These are phyloP conservation scores for Torrubiellomyces zombiae DNA, from an alignment of 2,329 filamentous ascomycete genomes.

Conservation along the genomic window DNA sequence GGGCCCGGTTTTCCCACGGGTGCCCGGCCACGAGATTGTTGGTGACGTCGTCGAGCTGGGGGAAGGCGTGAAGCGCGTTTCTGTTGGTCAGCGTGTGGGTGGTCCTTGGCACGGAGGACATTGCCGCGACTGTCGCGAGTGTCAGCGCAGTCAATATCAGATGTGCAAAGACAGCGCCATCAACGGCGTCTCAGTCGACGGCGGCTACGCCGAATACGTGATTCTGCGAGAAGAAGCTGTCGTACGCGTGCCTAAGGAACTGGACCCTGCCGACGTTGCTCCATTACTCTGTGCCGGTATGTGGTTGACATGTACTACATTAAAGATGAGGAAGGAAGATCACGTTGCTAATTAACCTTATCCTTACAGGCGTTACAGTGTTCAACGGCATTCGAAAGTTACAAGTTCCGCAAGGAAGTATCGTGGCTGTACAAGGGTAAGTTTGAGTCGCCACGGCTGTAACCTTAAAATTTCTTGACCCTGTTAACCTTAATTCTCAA, in stretches of 20 bases:
- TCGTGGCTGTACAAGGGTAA: constrained; percentile 49
- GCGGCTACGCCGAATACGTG: constrained; percentile 52
- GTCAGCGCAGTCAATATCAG: constrained; percentile 47
- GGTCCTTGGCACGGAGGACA: constrained; percentile 32
- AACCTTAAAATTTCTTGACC: no score
- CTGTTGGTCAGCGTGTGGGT: constrained; percentile 47
- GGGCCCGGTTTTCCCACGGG: constrained; percentile 39
- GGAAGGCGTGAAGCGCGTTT: constrained; percentile 35
- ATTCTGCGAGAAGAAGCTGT: constrained; percentile 42
- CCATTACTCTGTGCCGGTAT: constrained; percentile 49
- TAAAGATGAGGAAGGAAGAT: no score
- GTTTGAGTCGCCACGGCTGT: no score
- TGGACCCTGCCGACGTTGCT: constrained; percentile 35
- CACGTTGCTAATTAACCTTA: no score
- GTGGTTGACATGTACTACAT: no score
- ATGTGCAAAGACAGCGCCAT: constrained; percentile 46
- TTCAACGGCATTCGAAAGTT: constrained; percentile 43
- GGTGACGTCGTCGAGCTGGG: constrained; percentile 46
- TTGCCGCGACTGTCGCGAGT: constrained; percentile 43
- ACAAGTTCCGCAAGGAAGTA: constrained; percentile 30
- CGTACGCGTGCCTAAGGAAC: constrained; percentile 34
- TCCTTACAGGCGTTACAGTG: constrained; percentile 47
- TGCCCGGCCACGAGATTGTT: constrained; percentile 56
- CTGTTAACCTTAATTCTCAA: no score
- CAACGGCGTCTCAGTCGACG: constrained; percentile 50